Evolutionary conservation across 2,329 filamentous ascomycete species (phyloP).

Genomic region (Fusarium chlamydosporum): DNA sequence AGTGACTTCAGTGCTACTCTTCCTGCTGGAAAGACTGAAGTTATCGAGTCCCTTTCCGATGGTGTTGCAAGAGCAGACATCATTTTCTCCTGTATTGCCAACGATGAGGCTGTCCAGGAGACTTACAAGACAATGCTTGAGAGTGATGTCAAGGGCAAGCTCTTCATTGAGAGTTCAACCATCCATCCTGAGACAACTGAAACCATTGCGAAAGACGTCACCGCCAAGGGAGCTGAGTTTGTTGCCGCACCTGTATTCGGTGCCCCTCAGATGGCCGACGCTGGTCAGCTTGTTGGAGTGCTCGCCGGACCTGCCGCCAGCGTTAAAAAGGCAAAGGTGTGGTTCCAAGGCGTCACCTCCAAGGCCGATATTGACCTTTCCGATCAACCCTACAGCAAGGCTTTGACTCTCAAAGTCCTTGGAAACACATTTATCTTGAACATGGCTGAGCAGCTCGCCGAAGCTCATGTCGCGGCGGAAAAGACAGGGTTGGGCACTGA

Average conservation of each 20-base stretch:
- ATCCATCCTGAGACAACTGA: conserved; percentile 87
- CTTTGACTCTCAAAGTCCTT: conserved; percentile 82
- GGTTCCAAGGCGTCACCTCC: conserved; percentile 79
- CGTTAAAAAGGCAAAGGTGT: conserved; percentile 76
- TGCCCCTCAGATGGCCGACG: conserved; percentile 77
- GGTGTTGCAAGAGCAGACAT: conserved; percentile 79
- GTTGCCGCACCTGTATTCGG: conserved; percentile 81
- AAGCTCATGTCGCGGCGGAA: conserved; percentile 84
- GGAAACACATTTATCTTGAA: conserved; percentile 90
- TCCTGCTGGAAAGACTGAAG: conserved; percentile 71
- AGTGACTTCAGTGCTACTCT: conserved; percentile 74
- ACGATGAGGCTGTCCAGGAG: conserved; percentile 79
- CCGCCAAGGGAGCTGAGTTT: conserved; percentile 76
- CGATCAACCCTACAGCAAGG: conserved; percentile 76
- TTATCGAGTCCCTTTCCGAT: conserved; percentile 74
- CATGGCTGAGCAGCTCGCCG: conserved; percentile 84
- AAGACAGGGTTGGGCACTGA: conserved; percentile 81
- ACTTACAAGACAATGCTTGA: conserved; percentile 71
- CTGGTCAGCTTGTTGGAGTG: conserved; percentile 79
- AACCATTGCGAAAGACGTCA: conserved; percentile 70
- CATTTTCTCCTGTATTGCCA: conserved; percentile 84
- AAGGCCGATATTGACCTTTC: conserved; percentile 78
- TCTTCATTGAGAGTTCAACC: conserved; percentile 90
- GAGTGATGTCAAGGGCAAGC: conserved; percentile 73
- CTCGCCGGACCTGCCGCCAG: conserved; percentile 74